Conservation (phyloP, 441 rosid genomes). For the Dalechampia spathulata region DNA sequence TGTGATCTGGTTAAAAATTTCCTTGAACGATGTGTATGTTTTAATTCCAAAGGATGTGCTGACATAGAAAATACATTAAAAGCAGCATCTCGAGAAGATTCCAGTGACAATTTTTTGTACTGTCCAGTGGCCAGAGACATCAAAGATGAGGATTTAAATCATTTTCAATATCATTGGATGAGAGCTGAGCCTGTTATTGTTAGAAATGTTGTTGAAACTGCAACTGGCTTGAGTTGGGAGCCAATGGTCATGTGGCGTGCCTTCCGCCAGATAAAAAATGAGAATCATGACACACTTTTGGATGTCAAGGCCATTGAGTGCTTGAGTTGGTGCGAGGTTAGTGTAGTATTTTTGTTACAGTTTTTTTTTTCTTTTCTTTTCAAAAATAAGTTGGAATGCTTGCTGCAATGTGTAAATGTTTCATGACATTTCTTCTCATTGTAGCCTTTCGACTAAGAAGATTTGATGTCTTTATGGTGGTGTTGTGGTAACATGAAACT, state of each 20-base stretch:
- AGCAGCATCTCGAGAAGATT: conserved; percentile 59
- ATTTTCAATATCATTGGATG: conserved; percentile 79
- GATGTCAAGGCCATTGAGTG: conserved; percentile 63
- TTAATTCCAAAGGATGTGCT: conserved; percentile 24
- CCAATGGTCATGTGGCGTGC: conserved; percentile 95
- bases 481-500: too few relatives aligned
- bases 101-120: conserved; percentile 63
- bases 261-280: conserved; percentile 43
- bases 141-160: conserved; percentile 46
- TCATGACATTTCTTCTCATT: too few relatives aligned
- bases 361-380: not conserved
- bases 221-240: conserved; percentile 87
- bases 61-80: conserved; percentile 30
- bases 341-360: conserved; percentile 20
- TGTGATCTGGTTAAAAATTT: conserved; percentile 13
- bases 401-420: too few relatives aligned
- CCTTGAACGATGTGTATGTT: conserved; percentile 38
- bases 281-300: conserved; percentile 32
- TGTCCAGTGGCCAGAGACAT: conserved; percentile 44
- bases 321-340: conserved; percentile 73
- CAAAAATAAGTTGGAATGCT: too few relatives aligned
- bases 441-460: too few relatives aligned
- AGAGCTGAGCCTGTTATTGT: conserved; percentile 82
- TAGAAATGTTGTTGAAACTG: conserved; percentile 60
- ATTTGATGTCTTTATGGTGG: too few relatives aligned